Evolutionary conservation across 2,329 filamentous ascomycete genomes (phyloP).

Genomic region (Exserohilum rostratum): DNA sequence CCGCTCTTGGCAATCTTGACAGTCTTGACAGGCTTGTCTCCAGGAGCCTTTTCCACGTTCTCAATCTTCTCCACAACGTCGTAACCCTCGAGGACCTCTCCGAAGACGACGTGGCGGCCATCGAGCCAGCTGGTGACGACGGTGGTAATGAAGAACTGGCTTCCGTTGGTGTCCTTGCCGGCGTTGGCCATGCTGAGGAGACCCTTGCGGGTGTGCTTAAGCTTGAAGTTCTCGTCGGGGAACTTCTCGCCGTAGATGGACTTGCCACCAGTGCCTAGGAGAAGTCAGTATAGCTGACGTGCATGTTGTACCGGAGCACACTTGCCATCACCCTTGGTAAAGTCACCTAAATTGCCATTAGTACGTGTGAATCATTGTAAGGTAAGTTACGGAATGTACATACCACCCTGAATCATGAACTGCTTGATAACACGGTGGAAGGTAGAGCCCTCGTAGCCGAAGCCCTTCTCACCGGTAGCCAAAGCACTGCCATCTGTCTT

Average conservation of each 20-base stretch:
- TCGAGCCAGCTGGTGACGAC: conserved; percentile 82
- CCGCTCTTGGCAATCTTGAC: conserved; percentile 85
- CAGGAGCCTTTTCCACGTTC: conserved; percentile 67
- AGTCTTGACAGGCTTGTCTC: conserved; percentile 71
- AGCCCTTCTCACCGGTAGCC: conserved; percentile 85
- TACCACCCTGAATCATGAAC: conserved; percentile 86
- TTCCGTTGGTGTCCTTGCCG: conserved; percentile 77
- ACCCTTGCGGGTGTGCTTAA: conserved; percentile 86
- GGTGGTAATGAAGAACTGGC: conserved; percentile 91
- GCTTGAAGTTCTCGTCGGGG: conserved; percentile 92
- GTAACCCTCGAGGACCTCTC: conserved; percentile 86
- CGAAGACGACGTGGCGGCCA: conserved; percentile 84
- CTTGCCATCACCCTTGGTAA: conserved; percentile 8
- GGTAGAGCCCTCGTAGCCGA: conserved; percentile 77
- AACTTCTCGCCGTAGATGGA: conserved; percentile 88
- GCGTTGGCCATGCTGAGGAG: conserved; percentile 71
- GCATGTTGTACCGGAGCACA: not conserved
- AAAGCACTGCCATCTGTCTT: conserved; percentile 66
- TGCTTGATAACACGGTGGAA: conserved; percentile 92
- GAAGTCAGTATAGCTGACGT: not conserved
- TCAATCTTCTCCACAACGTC: conserved; percentile 81
- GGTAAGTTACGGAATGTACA: not conserved
- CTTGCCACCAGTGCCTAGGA: conserved; percentile 72
- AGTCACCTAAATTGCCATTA: conserved; percentile 4
- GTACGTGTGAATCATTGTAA: not conserved